Percentiles rank a stretch among this genome's conserved stretches.
Conservation (phyloP, 805 yeast species). For the Ogataea thermomethanolica region DNA sequence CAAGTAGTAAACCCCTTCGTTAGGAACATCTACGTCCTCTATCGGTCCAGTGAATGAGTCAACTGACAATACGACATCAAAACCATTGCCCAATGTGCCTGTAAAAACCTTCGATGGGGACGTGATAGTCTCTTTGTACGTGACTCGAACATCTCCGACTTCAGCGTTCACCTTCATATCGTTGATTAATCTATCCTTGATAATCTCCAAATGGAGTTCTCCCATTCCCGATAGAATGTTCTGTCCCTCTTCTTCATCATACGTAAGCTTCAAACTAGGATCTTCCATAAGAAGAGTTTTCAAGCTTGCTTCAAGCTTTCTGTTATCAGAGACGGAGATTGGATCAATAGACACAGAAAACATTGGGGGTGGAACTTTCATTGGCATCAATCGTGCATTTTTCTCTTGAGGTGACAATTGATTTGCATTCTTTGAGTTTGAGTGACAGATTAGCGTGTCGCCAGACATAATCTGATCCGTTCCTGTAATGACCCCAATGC, state of each 20-base stretch:
- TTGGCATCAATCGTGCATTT: conserved; percentile 62
- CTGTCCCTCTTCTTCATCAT: conserved; percentile 86
- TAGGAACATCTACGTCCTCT: conserved; percentile 29
- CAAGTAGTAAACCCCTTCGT: conserved; percentile 38
- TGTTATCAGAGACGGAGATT: conserved; percentile 71
- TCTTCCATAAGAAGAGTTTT: conserved; percentile 74
- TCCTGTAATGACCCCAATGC: conserved; percentile 87
- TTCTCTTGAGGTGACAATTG: conserved; percentile 36
- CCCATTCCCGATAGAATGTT: conserved; percentile 95
- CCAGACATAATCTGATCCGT: conserved; percentile 79
- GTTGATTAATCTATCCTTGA: conserved; percentile 69
- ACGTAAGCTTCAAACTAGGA: conserved; percentile 72
- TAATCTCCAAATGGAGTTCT: conserved; percentile 88
- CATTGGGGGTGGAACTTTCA: conserved; percentile 86
- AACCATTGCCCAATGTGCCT: conserved; percentile 20
- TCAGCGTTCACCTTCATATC: conserved; percentile 81
- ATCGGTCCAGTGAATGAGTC: conserved; percentile 34
- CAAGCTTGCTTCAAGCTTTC: conserved; percentile 69
- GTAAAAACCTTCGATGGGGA: conserved; percentile 23
- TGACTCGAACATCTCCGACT: conserved; percentile 80
- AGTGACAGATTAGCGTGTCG: conserved; percentile 75
- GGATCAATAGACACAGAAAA: conserved; percentile 87
- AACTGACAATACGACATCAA: conserved; percentile 25
- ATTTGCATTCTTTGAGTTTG: conserved; percentile 41
- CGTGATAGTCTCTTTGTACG: conserved; percentile 72